A percentile compares a stretch with the other conserved stretches of the same genome.
phyloP scores from a whole-genome alignment of 1,139 yeast genomes.

The Lodderomyces metapsilosis region DNA sequence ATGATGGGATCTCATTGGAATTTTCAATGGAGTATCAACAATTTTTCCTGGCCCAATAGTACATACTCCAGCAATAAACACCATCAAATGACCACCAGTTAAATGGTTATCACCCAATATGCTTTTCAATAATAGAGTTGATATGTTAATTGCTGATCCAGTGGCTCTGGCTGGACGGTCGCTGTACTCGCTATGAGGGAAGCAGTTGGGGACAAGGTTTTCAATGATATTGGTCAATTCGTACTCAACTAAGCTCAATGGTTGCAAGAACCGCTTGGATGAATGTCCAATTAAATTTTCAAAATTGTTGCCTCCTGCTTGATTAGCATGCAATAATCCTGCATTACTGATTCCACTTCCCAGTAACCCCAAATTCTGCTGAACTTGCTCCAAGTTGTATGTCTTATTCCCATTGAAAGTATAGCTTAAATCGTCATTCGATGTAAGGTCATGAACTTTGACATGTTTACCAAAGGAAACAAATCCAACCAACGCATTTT shows the following conservation, averaged over 20 bases:
- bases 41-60: conserved; percentile 58
- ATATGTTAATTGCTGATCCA: conserved; percentile 67
- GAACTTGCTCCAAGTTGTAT: conserved; percentile 51
- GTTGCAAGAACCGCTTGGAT: conserved; percentile 45
- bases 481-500: conserved; percentile 56
- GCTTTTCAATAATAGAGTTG: conserved; percentile 49
- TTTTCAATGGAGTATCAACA: conserved; percentile 47
- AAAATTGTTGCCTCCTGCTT: conserved; percentile 10
- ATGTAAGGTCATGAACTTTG: conserved; percentile 55
- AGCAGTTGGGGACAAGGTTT: conserved; percentile 50
- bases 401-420: conserved; percentile 62
- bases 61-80: conserved; percentile 60
- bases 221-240: conserved; percentile 55
- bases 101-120: conserved; percentile 38
- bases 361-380: conserved; percentile 52
- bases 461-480: conserved; percentile 67
- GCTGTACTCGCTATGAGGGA: conserved; percentile 43
- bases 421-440: conserved; percentile 25
- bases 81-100: conserved; percentile 59
- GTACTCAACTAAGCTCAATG: conserved; percentile 54
- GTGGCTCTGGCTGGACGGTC: conserved; percentile 60
- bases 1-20: conserved; percentile 59
- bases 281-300: conserved; percentile 23
- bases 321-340: conserved; percentile 2
- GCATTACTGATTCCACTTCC: conserved; percentile 34